Conservation (phyloP, 805 yeast species). For the Starmerella vitae region DNA sequence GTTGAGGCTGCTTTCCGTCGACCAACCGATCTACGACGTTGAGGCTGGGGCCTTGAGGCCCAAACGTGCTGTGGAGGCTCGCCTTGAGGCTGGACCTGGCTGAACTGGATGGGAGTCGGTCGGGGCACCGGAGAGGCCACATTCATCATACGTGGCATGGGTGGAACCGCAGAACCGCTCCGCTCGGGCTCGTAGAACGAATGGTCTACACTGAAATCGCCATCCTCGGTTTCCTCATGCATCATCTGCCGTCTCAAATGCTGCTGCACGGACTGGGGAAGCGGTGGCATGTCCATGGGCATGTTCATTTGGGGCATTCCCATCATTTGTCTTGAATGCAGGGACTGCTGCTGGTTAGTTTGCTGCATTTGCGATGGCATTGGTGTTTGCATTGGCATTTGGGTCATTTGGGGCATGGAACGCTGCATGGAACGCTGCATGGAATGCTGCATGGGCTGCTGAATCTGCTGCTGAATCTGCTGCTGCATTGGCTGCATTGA, state of each 20-base stretch:
- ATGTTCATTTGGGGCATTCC: neutral
- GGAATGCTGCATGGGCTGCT: neutral
- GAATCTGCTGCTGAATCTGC: neutral
- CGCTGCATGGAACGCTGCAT: neutral
- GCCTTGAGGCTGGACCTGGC: conserved; percentile 14
- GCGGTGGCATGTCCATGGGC: conserved; percentile 1
- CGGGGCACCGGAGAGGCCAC: neutral
- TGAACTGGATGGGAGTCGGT: neutral
- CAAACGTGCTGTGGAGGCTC: conserved; percentile 16
- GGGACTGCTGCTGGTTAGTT: neutral
- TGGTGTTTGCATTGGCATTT: neutral
- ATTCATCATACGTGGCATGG: neutral
- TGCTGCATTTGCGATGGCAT: neutral
- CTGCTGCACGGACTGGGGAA: neutral
- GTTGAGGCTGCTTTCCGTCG: too few species aligned
- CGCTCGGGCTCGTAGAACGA: neutral
- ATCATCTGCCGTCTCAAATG: neutral
- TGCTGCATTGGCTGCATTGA: neutral
- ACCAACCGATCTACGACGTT: neutral
- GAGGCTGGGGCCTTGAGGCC: conserved; percentile 13
- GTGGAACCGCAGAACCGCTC: neutral
- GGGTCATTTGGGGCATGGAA: neutral
- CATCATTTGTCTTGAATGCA: neutral
- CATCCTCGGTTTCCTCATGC: neutral
- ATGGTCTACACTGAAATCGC: neutral